Evolutionary conservation across 2,329 filamentous ascomycete species (phyloP).

Genomic region (Phoma sp.): DNA sequence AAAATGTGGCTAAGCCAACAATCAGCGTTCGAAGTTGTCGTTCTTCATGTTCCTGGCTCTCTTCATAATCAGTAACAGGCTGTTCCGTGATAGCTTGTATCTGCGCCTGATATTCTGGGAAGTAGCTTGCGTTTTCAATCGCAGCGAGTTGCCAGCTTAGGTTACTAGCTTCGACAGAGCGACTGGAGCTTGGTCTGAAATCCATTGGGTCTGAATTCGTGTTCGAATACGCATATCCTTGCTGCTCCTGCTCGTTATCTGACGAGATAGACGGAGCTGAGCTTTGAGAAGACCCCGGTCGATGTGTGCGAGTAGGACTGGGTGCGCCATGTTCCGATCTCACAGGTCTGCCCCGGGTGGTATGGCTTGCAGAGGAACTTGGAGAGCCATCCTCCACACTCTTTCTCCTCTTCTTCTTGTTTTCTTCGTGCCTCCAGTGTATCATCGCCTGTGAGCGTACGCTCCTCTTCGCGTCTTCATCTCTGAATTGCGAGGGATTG

Average conservation of each 20-base stretch:
- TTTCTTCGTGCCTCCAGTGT: slow-evolving; percentile 32
- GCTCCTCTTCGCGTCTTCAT: slow-evolving; percentile 32
- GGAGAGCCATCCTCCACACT: not conserved
- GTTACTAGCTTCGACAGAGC: not conserved
- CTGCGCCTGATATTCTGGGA: not conserved
- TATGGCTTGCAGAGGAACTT: not conserved
- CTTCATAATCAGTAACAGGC: slow-evolving; percentile 23
- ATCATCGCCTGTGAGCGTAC: slow-evolving; percentile 46
- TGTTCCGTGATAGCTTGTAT: not conserved
- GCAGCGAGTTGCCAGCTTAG: slow-evolving; percentile 5
- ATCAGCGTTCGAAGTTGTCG: slow-evolving; percentile 22
- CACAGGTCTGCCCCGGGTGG: too few relatives aligned
- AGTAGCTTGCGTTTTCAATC: not conserved
- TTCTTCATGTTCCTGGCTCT: slow-evolving; percentile 27
- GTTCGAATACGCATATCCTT: not conserved
- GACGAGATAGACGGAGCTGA: not conserved
- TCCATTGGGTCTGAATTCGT: not conserved
- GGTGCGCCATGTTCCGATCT: not conserved
- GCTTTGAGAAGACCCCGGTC: not conserved
- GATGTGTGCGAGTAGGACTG: not conserved
- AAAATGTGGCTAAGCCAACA: slow-evolving; percentile 16
- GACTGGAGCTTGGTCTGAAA: not conserved
- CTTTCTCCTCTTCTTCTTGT: slow-evolving; percentile 15
- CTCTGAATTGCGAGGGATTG: slow-evolving; percentile 38
- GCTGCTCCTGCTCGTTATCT: not conserved